These are phyloP conservation scores for Gloeopeniophorella convolvens DNA, from an alignment of 768 basidiomycete genomes.

Conservation along the genomic window DNA sequence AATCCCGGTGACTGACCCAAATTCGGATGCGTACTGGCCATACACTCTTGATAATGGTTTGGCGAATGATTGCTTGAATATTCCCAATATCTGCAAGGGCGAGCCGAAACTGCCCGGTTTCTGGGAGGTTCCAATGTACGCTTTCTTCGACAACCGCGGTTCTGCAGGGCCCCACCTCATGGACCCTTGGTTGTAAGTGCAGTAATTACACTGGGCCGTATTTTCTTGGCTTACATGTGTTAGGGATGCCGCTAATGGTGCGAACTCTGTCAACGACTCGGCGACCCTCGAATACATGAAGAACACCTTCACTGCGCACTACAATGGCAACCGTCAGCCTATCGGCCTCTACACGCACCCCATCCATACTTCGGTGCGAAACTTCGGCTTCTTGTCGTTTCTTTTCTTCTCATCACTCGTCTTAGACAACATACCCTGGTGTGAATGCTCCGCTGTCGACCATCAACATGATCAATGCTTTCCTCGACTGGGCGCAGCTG, in stretches of 20 bases:
- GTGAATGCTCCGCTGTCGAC: constrained; percentile 43
- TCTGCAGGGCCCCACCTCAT: constrained; percentile 58
- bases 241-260: constrained; percentile 48
- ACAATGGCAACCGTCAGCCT: constrained; percentile 68
- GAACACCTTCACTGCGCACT: constrained; percentile 66
- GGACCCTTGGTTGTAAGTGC: constrained; percentile 74
- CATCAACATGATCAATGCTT: constrained; percentile 70
- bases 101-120: constrained; percentile 67
- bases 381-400: background rate
- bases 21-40: constrained; percentile 77
- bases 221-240: background rate
- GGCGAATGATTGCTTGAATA: constrained; percentile 66
- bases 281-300: constrained; percentile 70
- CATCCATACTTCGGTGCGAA: constrained; percentile 58
- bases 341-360: constrained; percentile 80
- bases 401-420: background rate
- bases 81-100: constrained; percentile 55
- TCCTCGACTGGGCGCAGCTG: constrained; percentile 76
- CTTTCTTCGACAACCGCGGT: constrained; percentile 58
- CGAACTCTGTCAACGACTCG: constrained; percentile 42
- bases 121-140: constrained; percentile 86
- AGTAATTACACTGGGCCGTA: background rate
- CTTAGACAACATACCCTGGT: constrained; percentile 52
- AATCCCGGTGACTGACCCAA: constrained; percentile 55
- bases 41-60: constrained; percentile 76